Evolutionary conservation across 352 stramenopile species (phyloP).

Genomic region (Pythium rhizo-oryzae): DNA sequence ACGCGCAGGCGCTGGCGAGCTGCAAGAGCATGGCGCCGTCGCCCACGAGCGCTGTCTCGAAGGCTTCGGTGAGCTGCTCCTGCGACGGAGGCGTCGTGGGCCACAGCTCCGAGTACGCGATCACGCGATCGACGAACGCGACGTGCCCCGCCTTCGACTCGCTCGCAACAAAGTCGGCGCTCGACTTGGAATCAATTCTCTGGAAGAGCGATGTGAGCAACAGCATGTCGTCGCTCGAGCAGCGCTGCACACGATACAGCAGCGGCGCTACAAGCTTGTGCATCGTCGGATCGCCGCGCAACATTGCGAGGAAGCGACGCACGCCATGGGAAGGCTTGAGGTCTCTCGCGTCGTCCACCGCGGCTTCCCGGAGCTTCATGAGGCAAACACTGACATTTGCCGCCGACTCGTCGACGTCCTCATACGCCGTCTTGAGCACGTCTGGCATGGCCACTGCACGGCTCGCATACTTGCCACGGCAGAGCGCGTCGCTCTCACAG

Average conservation of each 20-base stretch:
- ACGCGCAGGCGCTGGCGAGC: not conserved
- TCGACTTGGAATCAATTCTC: no score
- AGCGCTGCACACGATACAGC: slow-evolving; percentile 19
- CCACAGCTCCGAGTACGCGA: slow-evolving; percentile 23
- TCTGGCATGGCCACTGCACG: slow-evolving; percentile 1
- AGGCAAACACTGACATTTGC: not conserved
- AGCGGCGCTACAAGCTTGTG: slow-evolving; percentile 16
- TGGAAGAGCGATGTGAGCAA: not conserved
- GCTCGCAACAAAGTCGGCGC: not conserved
- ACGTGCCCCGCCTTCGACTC: not conserved
- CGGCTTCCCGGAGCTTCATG: not conserved
- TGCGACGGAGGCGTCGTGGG: slow-evolving; percentile 1
- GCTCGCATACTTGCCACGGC: slow-evolving; percentile 14
- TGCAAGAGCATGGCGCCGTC: slow-evolving; percentile 6
- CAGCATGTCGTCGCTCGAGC: not conserved
- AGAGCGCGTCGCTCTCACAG: not conserved
- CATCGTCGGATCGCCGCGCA: not conserved
- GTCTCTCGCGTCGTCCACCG: slow-evolving; percentile 1
- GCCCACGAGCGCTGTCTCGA: slow-evolving; percentile 4
- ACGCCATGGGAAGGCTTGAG: slow-evolving; percentile 13
- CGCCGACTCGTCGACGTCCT: not conserved
- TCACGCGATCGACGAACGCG: slow-evolving; percentile 10
- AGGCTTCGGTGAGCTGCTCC: not conserved
- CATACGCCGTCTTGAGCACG: not conserved
- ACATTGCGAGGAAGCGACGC: not conserved